Percentiles rank a stretch among this genome's conserved stretches.
Evolutionary conservation across 2,329 filamentous ascomycete species (phyloP).

Genomic region (Pseudocercospora vitis): DNA sequence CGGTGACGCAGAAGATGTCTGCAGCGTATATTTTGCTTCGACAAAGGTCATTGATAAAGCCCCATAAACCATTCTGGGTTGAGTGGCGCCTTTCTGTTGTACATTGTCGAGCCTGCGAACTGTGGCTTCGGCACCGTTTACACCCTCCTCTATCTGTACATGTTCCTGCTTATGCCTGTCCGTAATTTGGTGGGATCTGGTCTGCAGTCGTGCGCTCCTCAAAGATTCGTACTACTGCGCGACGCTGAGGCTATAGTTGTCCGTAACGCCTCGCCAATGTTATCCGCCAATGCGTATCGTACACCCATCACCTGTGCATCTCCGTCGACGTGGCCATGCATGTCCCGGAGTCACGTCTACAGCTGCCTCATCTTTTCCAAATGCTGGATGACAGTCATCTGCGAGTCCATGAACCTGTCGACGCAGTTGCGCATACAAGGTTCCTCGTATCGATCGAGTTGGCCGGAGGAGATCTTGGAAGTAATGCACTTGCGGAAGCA

Average conservation of each 20-base stretch:
- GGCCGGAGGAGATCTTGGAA: conserved; percentile 66
- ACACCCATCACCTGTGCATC: not conserved
- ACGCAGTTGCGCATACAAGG: conserved; percentile 88
- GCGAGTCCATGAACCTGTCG: conserved; percentile 88
- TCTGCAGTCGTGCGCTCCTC: no score
- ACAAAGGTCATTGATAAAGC: no score
- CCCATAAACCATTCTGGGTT: not conserved
- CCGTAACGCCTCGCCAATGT: not conserved
- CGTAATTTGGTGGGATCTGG: no score
- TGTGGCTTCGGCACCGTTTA: not conserved
- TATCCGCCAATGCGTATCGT: not conserved
- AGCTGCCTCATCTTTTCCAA: conserved; percentile 61
- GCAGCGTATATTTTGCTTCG: no score
- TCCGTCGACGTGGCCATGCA: not conserved
- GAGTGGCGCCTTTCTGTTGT: not conserved
- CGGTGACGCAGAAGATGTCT: no score
- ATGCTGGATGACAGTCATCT: conserved; percentile 80
- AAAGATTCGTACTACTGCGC: not conserved
- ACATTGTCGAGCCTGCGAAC: not conserved
- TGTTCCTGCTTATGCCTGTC: not conserved
- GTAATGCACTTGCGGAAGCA: conserved; percentile 97
- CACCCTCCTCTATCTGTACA: not conserved
- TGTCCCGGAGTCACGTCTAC: no score
- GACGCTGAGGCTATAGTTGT: not conserved
- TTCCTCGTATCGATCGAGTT: conserved; percentile 76